These are phyloP conservation scores for Solanum gandarillasii DNA, from an alignment of 257 asterid species.

Conservation along the genomic window DNA sequence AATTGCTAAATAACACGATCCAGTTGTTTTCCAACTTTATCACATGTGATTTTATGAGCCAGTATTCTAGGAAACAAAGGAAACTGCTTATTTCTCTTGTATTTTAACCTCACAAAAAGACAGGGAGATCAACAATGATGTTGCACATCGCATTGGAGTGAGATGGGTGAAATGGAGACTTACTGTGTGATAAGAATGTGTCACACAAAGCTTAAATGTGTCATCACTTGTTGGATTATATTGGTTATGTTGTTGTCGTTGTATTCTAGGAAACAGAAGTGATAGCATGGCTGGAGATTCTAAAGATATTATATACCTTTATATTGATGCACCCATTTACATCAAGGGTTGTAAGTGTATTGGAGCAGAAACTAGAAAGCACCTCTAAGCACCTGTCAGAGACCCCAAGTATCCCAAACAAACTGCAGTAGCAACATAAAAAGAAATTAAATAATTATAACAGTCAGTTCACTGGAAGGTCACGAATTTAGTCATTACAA, in stretches of 20 bases:
- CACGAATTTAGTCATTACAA: background rate
- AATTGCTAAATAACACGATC: background rate
- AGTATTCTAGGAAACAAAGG: background rate
- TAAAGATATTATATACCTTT: conserved; percentile 31
- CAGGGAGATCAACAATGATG: background rate
- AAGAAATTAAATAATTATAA: background rate
- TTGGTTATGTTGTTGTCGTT: background rate
- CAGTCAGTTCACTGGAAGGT: background rate
- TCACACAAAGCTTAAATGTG: background rate
- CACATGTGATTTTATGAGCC: background rate
- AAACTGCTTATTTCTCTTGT: background rate
- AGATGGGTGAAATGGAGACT: background rate
- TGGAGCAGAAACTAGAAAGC: conserved; percentile 50
- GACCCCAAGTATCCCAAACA: conserved; percentile 94
- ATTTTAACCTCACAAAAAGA: background rate
- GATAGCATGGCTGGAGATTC: background rate
- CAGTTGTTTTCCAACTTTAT: background rate
- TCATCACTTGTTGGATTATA: background rate
- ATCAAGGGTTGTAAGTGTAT: conserved; percentile 69
- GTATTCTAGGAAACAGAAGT: background rate
- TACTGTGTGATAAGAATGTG: background rate
- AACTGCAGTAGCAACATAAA: conserved; percentile 34
- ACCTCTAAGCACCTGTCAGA: conserved; percentile 73
- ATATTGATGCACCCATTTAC: conserved; percentile 89
- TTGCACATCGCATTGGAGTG: background rate